phyloP scores from a whole-genome alignment of 371 early-diverging fungal species.

The Mortierella sp. region DNA sequence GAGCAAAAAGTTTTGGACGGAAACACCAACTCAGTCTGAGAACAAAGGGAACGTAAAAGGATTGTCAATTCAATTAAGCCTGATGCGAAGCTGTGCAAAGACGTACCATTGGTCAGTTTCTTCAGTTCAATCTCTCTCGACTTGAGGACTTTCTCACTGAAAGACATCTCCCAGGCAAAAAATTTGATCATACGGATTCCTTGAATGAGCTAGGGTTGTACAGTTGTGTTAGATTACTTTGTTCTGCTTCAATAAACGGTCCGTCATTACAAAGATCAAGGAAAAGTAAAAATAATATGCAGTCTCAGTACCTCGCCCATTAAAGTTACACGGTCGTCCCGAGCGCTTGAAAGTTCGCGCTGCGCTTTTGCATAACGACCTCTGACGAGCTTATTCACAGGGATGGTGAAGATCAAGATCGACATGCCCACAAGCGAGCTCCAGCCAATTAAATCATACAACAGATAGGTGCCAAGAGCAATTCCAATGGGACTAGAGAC shows the following conservation, averaged over 20 bases:
- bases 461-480: slow-evolving; percentile 65
- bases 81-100: slow-evolving; percentile 8
- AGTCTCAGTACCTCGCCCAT: slow-evolving; percentile 50
- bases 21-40: background rate
- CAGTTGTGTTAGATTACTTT: too few species aligned
- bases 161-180: slow-evolving; percentile 75
- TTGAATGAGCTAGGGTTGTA: slow-evolving; percentile 60
- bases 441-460: slow-evolving; percentile 72
- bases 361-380: slow-evolving; percentile 55
- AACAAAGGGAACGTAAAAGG: slow-evolving; percentile 36
- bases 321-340: slow-evolving; percentile 55
- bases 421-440: slow-evolving; percentile 74
- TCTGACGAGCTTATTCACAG: slow-evolving; percentile 68
- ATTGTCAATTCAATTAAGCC: slow-evolving; percentile 13
- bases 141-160: slow-evolving; percentile 60
- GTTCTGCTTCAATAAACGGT: background rate
- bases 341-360: slow-evolving; percentile 52
- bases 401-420: slow-evolving; percentile 68
- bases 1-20: too few species aligned
- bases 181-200: slow-evolving; percentile 79
- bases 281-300: background rate
- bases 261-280: background rate
- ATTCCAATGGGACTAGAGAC: slow-evolving; percentile 69
- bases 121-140: slow-evolving; percentile 63
- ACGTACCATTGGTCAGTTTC: slow-evolving; percentile 54